Evolutionary conservation across 1,139 yeast genomes (phyloP).

Genomic region (Maudiozyma humilis): DNA sequence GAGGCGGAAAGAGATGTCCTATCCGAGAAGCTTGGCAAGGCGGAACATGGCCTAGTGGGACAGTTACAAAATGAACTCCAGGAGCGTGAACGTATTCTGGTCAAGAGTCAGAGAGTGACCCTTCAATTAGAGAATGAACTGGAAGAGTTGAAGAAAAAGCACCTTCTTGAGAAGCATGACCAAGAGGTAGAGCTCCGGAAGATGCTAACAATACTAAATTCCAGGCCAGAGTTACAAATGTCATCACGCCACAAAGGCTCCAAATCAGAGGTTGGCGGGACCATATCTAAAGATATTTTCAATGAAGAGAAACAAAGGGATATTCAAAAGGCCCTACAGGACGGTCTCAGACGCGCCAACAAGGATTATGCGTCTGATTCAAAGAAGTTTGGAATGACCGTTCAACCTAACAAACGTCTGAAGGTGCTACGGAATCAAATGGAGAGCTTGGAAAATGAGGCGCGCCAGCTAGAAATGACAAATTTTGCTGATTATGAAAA

Average conservation of each 20-base stretch:
- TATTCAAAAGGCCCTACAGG: constrained; percentile 34
- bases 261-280: background rate
- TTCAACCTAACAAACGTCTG: constrained; percentile 69
- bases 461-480: constrained; percentile 79
- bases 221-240: constrained; percentile 15
- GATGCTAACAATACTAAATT: constrained; percentile 56
- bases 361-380: constrained; percentile 27
- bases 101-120: constrained; percentile 59
- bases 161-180: constrained; percentile 69
- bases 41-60: constrained; percentile 79
- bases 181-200: constrained; percentile 87
- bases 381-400: constrained; percentile 35
- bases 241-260: constrained; percentile 1
- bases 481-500: constrained; percentile 49
- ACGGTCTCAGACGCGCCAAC: constrained; percentile 30
- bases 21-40: constrained; percentile 63
- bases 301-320: constrained; percentile 24
- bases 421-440: constrained; percentile 72
- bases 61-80: constrained; percentile 58
- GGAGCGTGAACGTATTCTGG: constrained; percentile 64
- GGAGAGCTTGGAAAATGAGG: constrained; percentile 79
- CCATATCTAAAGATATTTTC: background rate
- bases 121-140: constrained; percentile 58
- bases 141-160: constrained; percentile 61
- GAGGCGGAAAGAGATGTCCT: constrained; percentile 79